Base-by-base conservation (phyloP, 306 rosid genomes). In the Notholithocarpus densiflorus region DNA sequence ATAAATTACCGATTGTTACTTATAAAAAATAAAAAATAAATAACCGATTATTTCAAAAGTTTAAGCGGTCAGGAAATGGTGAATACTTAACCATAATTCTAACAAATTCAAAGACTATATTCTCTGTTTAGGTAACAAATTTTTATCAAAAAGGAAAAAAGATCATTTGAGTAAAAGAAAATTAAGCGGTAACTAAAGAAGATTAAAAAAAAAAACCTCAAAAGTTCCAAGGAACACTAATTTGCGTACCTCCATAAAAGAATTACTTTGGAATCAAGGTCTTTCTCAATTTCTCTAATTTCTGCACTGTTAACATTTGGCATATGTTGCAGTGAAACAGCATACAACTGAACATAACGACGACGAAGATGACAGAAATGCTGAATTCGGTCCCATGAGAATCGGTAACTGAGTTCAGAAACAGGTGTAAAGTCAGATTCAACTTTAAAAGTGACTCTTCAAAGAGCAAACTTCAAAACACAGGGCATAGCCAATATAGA, bases 291-390 rank as follows among this genome's bases (percentile, higher is more conserved):
- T 89, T 93, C 92, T 90, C 98, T 85, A 48, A 95, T 86, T 83
- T 95, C 94, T 24, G 80, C 68, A 27, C 27, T 71, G 76, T 85
- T 74, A 75, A 52, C 84, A 68, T 81, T 68, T 32, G 96, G 56
- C 66, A 81, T 76, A 60, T 88, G 87, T 84, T 95, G 96, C 84
- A 95, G 85, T 74, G 86, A 88, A 88, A 85, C 90, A 75, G 81
- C 89, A 76, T 95, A 95, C 76, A 91, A 83, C 87, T 95, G 98
- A 85, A 95, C 82, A 68, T 95, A 95, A 71, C 62, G 97, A 55
- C 98, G 97, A 54, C 99, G 98, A 82, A 84, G 84, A 89, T 90
- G 98, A 89, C 99, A 95, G 76, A 95, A 96, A 85, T 77, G 81
- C 68, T 74, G 86, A 86, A 93, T 93, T 81, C 89, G 89, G 77